Evolutionary conservation across 805 yeast species (phyloP).

Genomic region (Candida rishiriensis): DNA sequence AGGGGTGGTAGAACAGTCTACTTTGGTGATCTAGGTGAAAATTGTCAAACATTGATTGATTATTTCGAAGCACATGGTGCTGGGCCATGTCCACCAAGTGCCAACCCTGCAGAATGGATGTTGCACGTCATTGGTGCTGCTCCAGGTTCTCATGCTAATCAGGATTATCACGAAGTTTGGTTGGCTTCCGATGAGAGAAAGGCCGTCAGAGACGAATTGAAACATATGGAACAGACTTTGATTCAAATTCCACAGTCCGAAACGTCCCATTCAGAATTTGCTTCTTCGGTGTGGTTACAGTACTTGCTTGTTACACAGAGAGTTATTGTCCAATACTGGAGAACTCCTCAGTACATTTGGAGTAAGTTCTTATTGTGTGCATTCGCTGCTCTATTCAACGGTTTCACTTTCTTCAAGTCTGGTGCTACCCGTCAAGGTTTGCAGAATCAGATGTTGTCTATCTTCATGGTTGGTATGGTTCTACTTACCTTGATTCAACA

Average conservation of each 20-base stretch:
- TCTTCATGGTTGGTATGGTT: conserved; percentile 62
- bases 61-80: conserved; percentile 69
- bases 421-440: conserved; percentile 58
- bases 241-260: conserved; percentile 32
- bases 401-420: conserved; percentile 67
- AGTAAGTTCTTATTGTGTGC: conserved; percentile 51
- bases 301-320: conserved; percentile 42
- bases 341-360: conserved; percentile 59
- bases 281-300: conserved; percentile 39
- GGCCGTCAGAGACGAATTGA: conserved; percentile 57
- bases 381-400: conserved; percentile 55
- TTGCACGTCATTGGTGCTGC: conserved; percentile 80
- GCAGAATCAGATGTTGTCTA: conserved; percentile 78
- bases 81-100: conserved; percentile 58
- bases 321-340: conserved; percentile 58
- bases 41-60: conserved; percentile 49
- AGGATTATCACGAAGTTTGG: conserved; percentile 79
- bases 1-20: conserved; percentile 72
- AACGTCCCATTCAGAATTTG: conserved; percentile 36
- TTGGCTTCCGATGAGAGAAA: conserved; percentile 57
- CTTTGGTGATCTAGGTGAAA: conserved; percentile 67
- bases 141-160: conserved; percentile 69
- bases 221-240: conserved; percentile 58
- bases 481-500: conserved; percentile 58
- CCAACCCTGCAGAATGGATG: conserved; percentile 93